Evolutionary conservation across 2,329 filamentous ascomycete genomes (phyloP), one percentile per base, ranked within the genome.

Genomic region (Myriosclerotinia curreyana): DNA sequence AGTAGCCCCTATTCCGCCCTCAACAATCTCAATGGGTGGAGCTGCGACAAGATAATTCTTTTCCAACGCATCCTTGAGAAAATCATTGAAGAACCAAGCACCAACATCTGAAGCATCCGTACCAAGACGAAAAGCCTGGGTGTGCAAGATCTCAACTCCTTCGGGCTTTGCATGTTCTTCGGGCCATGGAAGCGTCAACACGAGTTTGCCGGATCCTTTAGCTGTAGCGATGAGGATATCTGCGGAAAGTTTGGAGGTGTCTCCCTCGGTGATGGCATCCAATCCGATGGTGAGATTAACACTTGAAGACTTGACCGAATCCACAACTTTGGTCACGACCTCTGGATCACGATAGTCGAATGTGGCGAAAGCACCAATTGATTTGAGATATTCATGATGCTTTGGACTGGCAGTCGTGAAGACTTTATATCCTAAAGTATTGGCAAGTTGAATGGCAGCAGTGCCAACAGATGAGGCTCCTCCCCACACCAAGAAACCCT

Each of bases 391-490:
- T 7, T 74, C 70, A 48, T 75, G 76, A 68, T 58, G 65, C 56
- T 11, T 72, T 68, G 11, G 74, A 75, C 62, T 66, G 12, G 75
- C 75, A 14, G 76, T 77, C 0, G 73, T 66, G 40, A 79, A 68
- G 11, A 81, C 77, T 52, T 76, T 76, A 61, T 78, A 75, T 4
- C 79, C 78, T 11, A 77, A 69, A 0, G 75, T 76, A 1, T 71
- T 73, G 0, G 77, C 78, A 1, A 81, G 70, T 64, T 82, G 79
- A 55, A 81, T 76, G 0, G 77, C 77, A 7, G 73, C 74, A 17
- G 46, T 54, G 5, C 67, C 68, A 8, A 71, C 66, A 20, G 67
- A 63, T 1, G 68, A 70, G 1, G 66, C 58, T 6, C 65, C 72
- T 14, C 69, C 72, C 60, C 68, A 74, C 38, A 73, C 51, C 14